Evolutionary conservation across 202 grass and related monocot species (phyloP).

Genomic region (Carex sylvatica): DNA sequence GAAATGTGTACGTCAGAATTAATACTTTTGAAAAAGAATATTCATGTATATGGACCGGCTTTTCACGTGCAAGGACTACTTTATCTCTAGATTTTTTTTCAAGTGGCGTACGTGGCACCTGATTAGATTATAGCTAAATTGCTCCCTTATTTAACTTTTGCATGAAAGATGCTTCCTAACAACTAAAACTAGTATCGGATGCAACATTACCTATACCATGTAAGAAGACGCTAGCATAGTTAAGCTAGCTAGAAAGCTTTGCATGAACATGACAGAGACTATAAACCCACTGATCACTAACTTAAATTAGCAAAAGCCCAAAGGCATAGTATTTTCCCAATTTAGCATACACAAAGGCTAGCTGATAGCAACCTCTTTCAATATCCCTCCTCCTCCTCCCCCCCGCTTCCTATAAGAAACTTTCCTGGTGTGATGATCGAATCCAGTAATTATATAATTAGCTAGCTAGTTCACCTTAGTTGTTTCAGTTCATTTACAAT

Average conservation of each 20-base stretch:
- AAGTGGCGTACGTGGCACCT: too few species aligned
- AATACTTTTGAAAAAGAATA: too few species aligned
- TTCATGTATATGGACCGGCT: too few species aligned
- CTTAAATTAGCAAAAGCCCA: background rate
- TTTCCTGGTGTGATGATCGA: slow-evolving; percentile 3
- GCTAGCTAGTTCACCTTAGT: background rate
- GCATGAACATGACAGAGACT: background rate
- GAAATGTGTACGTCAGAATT: too few species aligned
- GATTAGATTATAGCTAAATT: too few species aligned
- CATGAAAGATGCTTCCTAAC: background rate
- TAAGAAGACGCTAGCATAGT: background rate
- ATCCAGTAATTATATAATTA: background rate
- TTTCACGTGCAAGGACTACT: too few species aligned
- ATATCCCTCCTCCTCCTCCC: background rate
- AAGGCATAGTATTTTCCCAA: background rate
- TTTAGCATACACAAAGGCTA: slow-evolving; percentile 2
- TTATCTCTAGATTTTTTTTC: too few species aligned
- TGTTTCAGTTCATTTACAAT: background rate
- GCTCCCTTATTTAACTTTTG: too few species aligned
- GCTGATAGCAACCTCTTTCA: slow-evolving; percentile 22
- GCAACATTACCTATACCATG: background rate
- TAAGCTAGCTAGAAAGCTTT: background rate
- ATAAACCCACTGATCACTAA: background rate
- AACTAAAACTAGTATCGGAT: background rate
- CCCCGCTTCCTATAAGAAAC: slow-evolving; percentile 30